Evolutionary conservation across 2,329 filamentous ascomycete species (phyloP), one percentile per base, ranked within the genome.

Genomic region (Pestalotiopsis sp.): DNA sequence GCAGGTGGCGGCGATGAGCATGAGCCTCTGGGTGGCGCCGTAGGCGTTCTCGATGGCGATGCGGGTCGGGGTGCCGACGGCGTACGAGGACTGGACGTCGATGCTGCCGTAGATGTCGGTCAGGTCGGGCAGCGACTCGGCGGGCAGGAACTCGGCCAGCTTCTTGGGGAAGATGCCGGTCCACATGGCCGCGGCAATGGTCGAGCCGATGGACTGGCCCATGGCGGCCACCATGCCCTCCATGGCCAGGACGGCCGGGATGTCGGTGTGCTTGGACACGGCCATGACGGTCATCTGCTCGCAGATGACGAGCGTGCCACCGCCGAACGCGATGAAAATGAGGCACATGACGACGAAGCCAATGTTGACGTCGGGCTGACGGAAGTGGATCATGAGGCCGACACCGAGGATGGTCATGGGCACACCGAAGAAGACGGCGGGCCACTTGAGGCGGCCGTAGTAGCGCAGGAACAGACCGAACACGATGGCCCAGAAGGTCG

Each of bases 111-210:
- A 88, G 60, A 89, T 85, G 59, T 77, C 76, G 4, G 72, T 76
- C 10, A 78, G 77, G 55, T 83, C 74, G 14, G 68, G 68, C 68
- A 76, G 74, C 6, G 72, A 72, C 7, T 73, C 72, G 40, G 80
- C 68, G 56, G 85, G 85, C 1, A 88, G 78, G 70, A 85, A 83
- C 63, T 75, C 68, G 61, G 76, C 75, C 17, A 89, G 79, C 17
- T 82, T 83, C 39, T 75, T 75, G 3, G 83, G 83, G 69, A 90
- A 83, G 2, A 83, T 81, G 70, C 83, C 81, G 1, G 82, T 84
- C 86, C 88, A 90, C 70, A 90, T 84, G 3, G 87, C 85, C 2
- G 82, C 84, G 4, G 87, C 85, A 64, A 90, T 82, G 38, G 87
- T 83, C 3, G 80, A 80, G 10, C 86, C 86, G 17, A 88, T 81